These are phyloP conservation scores for Candida pseudofarinosa DNA, from an alignment of 805 yeast genomes.

Conservation along the genomic window DNA sequence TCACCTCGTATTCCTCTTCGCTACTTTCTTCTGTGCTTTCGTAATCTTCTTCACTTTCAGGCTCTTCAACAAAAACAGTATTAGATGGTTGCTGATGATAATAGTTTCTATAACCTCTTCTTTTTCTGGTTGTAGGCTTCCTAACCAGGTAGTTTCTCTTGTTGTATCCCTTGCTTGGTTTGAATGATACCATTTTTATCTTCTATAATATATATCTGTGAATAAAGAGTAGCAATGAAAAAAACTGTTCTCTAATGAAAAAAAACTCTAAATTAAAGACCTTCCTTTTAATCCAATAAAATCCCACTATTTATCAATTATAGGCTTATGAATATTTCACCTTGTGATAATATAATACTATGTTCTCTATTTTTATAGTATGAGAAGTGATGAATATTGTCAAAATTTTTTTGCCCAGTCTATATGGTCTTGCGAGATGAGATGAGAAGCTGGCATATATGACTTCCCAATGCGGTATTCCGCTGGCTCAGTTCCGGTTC, in stretches of 20 bases:
- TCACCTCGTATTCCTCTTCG: conserved; percentile 10
- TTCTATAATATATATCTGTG: neutral
- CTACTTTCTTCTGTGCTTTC: conserved; percentile 18
- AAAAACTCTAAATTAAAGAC: neutral
- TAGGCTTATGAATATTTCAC: too few species aligned
- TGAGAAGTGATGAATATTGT: neutral
- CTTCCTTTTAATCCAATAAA: too few species aligned
- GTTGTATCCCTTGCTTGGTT: conserved; percentile 17
- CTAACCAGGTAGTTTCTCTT: conserved; percentile 15
- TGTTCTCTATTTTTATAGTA: conserved; percentile 1
- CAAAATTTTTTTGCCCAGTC: conserved; percentile 6
- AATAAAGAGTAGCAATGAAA: neutral
- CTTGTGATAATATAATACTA: neutral
- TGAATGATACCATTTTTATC: conserved; percentile 9
- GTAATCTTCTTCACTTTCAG: conserved; percentile 31
- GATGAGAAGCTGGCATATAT: conserved; percentile 3
- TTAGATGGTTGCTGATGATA: conserved; percentile 32
- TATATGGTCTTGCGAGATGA: conserved; percentile 5
- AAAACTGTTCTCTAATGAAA: neutral
- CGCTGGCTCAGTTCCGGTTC: neutral
- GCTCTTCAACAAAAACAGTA: conserved; percentile 42
- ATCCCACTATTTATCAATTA: too few species aligned
- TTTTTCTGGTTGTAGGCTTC: conserved; percentile 8
- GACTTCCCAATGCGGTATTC: neutral
- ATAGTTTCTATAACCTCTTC: conserved; percentile 28